A percentile compares a stretch with the other conserved stretches of the same genome.
Evolutionary conservation across 2,329 filamentous ascomycete species (phyloP).

Genomic region (Fusarium veterinarium): DNA sequence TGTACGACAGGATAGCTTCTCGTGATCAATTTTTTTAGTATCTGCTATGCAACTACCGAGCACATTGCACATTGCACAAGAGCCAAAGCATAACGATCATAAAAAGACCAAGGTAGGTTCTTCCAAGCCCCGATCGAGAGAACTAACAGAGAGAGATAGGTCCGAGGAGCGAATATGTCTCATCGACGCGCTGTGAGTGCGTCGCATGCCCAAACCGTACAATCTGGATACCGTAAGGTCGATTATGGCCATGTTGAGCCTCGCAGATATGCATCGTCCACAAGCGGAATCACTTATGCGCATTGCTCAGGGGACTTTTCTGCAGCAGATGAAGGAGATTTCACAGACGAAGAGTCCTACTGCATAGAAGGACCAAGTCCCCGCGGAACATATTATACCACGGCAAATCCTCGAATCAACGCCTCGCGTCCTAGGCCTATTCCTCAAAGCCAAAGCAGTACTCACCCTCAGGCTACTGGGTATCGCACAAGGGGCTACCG

Average conservation of each 20-base stretch:
- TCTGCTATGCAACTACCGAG: conserved; percentile 27
- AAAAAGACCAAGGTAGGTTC: conserved; percentile 21
- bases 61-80: conserved; percentile 28
- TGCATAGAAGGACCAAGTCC: conserved; percentile 19
- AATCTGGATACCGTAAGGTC: background rate
- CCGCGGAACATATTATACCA: conserved; percentile 16
- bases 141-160: conserved; percentile 25
- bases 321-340: background rate
- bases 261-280: conserved; percentile 5
- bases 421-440: conserved; percentile 1
- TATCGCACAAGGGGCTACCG: background rate
- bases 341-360: conserved; percentile 11
- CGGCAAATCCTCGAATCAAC: background rate
- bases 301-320: background rate
- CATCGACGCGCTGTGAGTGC: conserved; percentile 12
- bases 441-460: background rate
- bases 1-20: conserved; percentile 38
- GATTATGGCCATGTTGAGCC: background rate
- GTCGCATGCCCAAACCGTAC: background rate
- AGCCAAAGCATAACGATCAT: background rate
- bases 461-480: background rate
- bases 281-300: conserved; percentile 1
- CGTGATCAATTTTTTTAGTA: conserved; percentile 27
- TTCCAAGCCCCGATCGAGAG: conserved; percentile 14
- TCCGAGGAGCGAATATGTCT: conserved; percentile 9